Evolutionary conservation across 352 stramenopile genomes (phyloP), one percentile per base, ranked within the genome.

Genomic region (Phytophthora foliorum): DNA sequence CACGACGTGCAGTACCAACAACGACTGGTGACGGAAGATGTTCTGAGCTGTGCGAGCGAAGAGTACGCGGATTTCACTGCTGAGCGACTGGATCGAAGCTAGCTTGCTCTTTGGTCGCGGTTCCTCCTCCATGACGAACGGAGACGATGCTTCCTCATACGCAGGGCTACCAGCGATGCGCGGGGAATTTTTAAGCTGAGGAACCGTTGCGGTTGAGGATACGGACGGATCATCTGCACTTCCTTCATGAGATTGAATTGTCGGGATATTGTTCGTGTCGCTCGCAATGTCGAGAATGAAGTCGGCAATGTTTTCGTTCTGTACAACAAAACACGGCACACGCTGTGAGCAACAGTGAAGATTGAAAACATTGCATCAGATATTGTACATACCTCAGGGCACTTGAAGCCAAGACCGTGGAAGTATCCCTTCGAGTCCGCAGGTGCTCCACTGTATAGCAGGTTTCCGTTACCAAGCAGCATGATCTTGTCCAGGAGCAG

Each of bases 401-500:
- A 90, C 19, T 82, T 79, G 68, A 88, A 90, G 44, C 81, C 79
- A 19, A 90, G 69, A 41, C 78, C 69, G 51, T 86, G 76, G 45
- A 90, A 90, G 67, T 87, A 79, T 11, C 24, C 29, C 59, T 85
- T 84, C 16, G 77, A 79, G 7, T 75, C 69, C 2, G 72, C 67
- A 1, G 81, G 81, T 7, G 75, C 57, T 9, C 80, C 81, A 53
- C 82, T 70, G 68, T 88, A 90, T 1, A 90, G 66, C 63, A 85
- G 75, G 34, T 81, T 81, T 36, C 84, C 84, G 65, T 90, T 91
- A 25, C 78, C 91, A 21, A 99, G 69, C 24, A 98, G 72, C 45
- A 98, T 81, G 45, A 98, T 83, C 39, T 87, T 72, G 69, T 98
- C 93, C 11, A 98, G 63, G 39, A 87, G 77, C 53, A 92, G 71